A percentile compares a stretch with the other conserved stretches of the same genome.
These are phyloP conservation scores for Leccinum aurantiacum DNA, from an alignment of 768 basidiomycete species.

Conservation along the genomic window DNA sequence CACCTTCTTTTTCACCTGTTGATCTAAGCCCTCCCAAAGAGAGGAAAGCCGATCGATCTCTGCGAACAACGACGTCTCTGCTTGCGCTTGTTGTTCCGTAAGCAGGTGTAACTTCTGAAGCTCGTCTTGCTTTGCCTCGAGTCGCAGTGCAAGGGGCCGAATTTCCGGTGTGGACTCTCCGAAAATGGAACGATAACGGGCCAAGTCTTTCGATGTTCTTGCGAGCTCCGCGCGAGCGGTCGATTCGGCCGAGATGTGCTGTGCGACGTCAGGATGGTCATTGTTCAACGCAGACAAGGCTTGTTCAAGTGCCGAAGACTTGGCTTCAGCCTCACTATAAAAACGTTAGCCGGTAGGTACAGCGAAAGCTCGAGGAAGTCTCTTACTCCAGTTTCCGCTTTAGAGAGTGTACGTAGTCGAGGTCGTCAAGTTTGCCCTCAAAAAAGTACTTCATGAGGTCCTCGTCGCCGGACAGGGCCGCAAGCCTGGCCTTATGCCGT, in stretches of 20 bases:
- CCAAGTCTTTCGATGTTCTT: constrained; percentile 47
- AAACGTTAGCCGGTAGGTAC: constrained; percentile 15
- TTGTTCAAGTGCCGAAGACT: constrained; percentile 51
- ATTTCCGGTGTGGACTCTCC: constrained; percentile 59
- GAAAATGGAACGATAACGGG: constrained; percentile 61
- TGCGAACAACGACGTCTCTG: constrained; percentile 72
- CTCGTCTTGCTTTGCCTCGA: constrained; percentile 70
- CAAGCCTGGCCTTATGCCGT: constrained; percentile 74
- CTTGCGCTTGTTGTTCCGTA: constrained; percentile 61
- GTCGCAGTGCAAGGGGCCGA: constrained; percentile 47
- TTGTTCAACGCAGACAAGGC: constrained; percentile 45
- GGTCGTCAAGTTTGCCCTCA: constrained; percentile 51
- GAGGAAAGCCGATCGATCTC: constrained; percentile 86
- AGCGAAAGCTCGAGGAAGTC: neutral
- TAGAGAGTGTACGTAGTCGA: constrained; percentile 51
- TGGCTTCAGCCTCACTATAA: constrained; percentile 53
- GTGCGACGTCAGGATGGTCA: constrained; percentile 53
- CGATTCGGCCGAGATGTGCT: constrained; percentile 50
- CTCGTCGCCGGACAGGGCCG: constrained; percentile 66
- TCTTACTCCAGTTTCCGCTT: constrained; percentile 58
- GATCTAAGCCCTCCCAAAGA: constrained; percentile 83
- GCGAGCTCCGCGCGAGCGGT: constrained; percentile 51
- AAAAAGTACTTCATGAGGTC: constrained; percentile 74
- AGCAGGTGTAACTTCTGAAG: constrained; percentile 60
- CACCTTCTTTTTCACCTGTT: constrained; percentile 79